These are phyloP conservation scores for Neurospora sp. DNA, from an alignment of 495 filamentous ascomycete genomes.

Conservation along the genomic window DNA sequence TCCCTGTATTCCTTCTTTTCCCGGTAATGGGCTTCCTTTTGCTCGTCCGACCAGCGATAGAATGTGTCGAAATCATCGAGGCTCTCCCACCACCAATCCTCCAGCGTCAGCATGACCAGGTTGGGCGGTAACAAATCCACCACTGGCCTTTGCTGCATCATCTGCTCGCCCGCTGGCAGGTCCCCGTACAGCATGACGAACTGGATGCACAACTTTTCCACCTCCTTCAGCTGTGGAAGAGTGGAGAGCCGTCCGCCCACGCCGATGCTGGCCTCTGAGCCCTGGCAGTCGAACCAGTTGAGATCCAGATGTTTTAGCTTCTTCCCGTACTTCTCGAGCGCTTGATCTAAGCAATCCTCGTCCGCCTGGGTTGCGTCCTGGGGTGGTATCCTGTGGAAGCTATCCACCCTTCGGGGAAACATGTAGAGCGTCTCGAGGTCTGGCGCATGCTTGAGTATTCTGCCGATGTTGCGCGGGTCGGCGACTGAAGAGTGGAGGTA, in stretches of 20 bases:
- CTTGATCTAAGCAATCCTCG: slow-evolving; percentile 17
- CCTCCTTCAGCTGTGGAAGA: slow-evolving; percentile 7
- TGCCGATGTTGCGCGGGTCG: slow-evolving; percentile 14
- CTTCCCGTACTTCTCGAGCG: slow-evolving; percentile 9
- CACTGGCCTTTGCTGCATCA: slow-evolving; percentile 3
- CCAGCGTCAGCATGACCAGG: slow-evolving; percentile 20
- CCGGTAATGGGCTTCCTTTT: slow-evolving; percentile 15
- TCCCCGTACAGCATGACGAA: slow-evolving; percentile 15
- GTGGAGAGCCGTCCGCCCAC: slow-evolving; percentile 17
- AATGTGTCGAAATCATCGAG: slow-evolving; percentile 5
- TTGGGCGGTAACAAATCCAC: slow-evolving; percentile 19
- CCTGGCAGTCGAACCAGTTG: slow-evolving; percentile 13
- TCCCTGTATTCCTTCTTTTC: slow-evolving; percentile 10
- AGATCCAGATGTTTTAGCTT: slow-evolving; percentile 22
- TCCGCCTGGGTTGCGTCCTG: slow-evolving; percentile 1
- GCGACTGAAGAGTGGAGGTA: slow-evolving; percentile 21
- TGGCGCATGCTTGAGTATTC: slow-evolving; percentile 17
- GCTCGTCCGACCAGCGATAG: slow-evolving; percentile 5
- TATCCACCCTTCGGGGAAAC: slow-evolving; percentile 9
- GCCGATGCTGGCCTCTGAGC: slow-evolving; percentile 13
- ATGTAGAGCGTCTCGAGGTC: slow-evolving; percentile 24
- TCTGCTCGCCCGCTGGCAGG: neutral
- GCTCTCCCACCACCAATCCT: slow-evolving; percentile 26
- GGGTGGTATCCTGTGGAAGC: neutral
- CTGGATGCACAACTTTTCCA: slow-evolving; percentile 20